Percentiles rank a stretch among this genome's conserved stretches.
These are phyloP conservation scores for Heracleum sosnowskyi DNA, from an alignment of 129 eudicot genomes.

Conservation along the genomic window DNA sequence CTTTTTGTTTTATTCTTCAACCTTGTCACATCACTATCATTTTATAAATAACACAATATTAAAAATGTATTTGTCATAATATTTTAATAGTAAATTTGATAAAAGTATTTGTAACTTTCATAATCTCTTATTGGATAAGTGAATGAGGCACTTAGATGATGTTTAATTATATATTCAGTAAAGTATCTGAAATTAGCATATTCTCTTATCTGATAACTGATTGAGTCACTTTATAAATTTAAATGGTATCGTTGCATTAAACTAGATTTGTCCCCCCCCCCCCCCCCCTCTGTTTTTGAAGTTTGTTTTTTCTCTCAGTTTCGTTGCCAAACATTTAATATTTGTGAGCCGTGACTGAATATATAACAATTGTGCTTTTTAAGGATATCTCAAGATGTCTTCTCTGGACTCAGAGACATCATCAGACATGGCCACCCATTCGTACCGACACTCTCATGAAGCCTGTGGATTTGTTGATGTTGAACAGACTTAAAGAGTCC, in stretches of 20 bases:
- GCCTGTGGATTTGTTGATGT: slow-evolving; percentile 82
- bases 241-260: neutral
- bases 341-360: neutral
- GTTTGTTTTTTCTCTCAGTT: neutral
- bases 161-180: neutral
- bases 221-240: neutral
- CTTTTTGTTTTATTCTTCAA: neutral
- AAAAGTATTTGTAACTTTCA: neutral
- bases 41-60: neutral
- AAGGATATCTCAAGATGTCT: slow-evolving; percentile 98
- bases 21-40: neutral
- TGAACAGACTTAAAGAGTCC: slow-evolving; percentile 83
- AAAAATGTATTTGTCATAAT: neutral
- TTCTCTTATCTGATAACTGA: neutral
- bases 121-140: neutral
- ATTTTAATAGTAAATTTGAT: neutral
- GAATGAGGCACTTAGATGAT: neutral
- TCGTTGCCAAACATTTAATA: neutral
- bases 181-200: neutral
- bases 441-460: slow-evolving; percentile 83
- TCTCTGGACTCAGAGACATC: slow-evolving; percentile 98
- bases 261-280: neutral
- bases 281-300: neutral
- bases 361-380: slow-evolving; percentile 9
- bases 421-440: slow-evolving; percentile 97